Evolutionary conservation across 2,329 filamentous ascomycete genomes (phyloP), one percentile per base, ranked within the genome.

Genomic region (Colletotrichum nymphaeae): DNA sequence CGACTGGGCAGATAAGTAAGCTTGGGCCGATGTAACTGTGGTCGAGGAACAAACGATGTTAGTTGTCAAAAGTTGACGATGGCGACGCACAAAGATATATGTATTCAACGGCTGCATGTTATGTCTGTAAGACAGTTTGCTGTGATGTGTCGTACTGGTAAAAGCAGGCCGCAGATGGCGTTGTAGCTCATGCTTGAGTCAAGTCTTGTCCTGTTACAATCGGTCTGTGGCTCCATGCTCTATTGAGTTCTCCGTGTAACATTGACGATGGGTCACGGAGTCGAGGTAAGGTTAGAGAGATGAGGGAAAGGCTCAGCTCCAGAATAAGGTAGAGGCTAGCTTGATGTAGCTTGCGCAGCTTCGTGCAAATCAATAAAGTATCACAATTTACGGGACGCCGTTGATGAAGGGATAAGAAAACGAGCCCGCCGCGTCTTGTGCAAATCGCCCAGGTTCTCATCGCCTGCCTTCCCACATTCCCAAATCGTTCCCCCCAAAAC

Each of bases 181-280:
- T 19, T 9, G 22, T 67, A 26, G 12, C 63, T 24, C n/a, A n/a
- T 69, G 30, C 70, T 64, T 59, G 59, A 64, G 58, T 64, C 53
- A 32, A 22, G 53, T 53, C 30, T 60, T n/a, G 28, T 26, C 35
- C 32, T 14, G 24, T n/a, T 53, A 49, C 55, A 67, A 22, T 60
- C 42, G 46, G 30, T 60, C 24, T 62, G 19, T 26, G 49, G 59
- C 59, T 57, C 67, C 52, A 62, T 49, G 28, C 57, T 62, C 32
- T 35, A 35, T 67, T 52, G 46, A 56, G 56, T 12, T 28, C 46
- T 37, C 32, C 63, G 57, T 56, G 63, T 62, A 71, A 67, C 68
- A 52, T 67, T 66, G 56, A 71, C 63, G 56, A 72, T 55, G 63
- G 63, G 46, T 32, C 46, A 42, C 53, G 30, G 12, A 59, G 68